Evolutionary conservation across 2,329 filamentous ascomycete genomes (phyloP).

Genomic region (Nemania sp.): DNA sequence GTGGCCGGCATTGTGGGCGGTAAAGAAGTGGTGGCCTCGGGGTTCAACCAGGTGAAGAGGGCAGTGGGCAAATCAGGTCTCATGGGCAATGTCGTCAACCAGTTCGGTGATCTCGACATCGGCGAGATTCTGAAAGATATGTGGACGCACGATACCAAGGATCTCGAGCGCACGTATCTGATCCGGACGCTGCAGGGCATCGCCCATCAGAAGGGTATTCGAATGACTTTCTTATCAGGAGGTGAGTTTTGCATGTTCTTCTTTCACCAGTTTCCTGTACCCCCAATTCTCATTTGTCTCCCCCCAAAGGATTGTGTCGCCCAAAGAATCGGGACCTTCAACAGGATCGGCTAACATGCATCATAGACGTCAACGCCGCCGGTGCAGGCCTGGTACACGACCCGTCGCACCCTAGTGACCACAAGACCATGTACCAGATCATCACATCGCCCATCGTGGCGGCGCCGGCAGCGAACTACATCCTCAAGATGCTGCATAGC

Average conservation of each 20-base stretch:
- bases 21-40: slow-evolving; percentile 90
- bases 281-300: too few species aligned
- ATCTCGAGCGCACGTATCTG: slow-evolving; percentile 94
- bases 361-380: slow-evolving; percentile 85
- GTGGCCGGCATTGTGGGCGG: slow-evolving; percentile 96
- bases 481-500: slow-evolving; percentile 95
- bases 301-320: too few species aligned
- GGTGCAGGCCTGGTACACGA: slow-evolving; percentile 96
- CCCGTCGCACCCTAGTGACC: slow-evolving; percentile 87
- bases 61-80: slow-evolving; percentile 94
- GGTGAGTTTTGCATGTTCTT: slow-evolving; percentile 60
- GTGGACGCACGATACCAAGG: slow-evolving; percentile 99
- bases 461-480: slow-evolving; percentile 83
- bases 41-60: slow-evolving; percentile 95
- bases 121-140: slow-evolving; percentile 94
- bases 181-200: slow-evolving; percentile 97
- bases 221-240: slow-evolving; percentile 97
- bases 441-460: slow-evolving; percentile 95
- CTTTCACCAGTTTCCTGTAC: neutral
- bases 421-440: slow-evolving; percentile 99
- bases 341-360: too few species aligned
- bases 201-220: slow-evolving; percentile 90
- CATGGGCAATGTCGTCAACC: slow-evolving; percentile 95
- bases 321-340: too few species aligned
- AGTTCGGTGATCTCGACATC: slow-evolving; percentile 95